Base-by-base conservation (phyloP, 306 rosid species). In the Quercus rubra region DNA sequence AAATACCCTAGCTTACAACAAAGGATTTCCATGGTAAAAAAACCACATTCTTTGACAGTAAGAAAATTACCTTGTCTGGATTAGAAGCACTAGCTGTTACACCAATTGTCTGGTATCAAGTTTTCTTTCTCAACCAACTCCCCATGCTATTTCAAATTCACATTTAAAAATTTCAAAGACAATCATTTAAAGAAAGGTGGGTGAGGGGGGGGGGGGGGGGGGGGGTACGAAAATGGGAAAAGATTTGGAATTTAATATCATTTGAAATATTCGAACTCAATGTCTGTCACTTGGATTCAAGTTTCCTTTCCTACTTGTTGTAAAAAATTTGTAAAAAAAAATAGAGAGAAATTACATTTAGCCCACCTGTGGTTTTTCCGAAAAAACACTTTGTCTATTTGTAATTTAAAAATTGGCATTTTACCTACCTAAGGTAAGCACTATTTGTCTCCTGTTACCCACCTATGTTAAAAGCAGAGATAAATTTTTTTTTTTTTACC, bases 11-110 rank as follows among this genome's bases (percentile, higher is more conserved):
- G 51, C 21, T 19, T 28, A 61, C 13, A 13, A 0, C 20, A 31
- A 19, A 23, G 1, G 73, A 19, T 21, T 71, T 52, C 18, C 7
- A 30, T 19, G 27, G 52, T 10, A 33, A 28, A 18, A 75, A 56
- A 35, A 35, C 8, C 0, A 35, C 67, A 64, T 30, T 20, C 68
- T 71, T 79, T 4, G 4, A 30, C 5, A 6, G 23, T 21, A 77
- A 76, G 72, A 23, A 55, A 79, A 52, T 73, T 88, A 96, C 98
- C 98, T 96, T 96, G 80, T 96, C 97, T 5, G 98, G 99, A 63
- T 98, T 96, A 49, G 99, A 96, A 19, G 99, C 98, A 58, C 99
- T 98, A 25, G 98, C 91, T 55, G 99, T 93, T 23, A 96, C 91
- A 74, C 99, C 99, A 43, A 95, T 85, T 6, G 85, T 91, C 52